Base-by-base conservation (phyloP, 345 rosid species). In the Brassica nigra region DNA sequence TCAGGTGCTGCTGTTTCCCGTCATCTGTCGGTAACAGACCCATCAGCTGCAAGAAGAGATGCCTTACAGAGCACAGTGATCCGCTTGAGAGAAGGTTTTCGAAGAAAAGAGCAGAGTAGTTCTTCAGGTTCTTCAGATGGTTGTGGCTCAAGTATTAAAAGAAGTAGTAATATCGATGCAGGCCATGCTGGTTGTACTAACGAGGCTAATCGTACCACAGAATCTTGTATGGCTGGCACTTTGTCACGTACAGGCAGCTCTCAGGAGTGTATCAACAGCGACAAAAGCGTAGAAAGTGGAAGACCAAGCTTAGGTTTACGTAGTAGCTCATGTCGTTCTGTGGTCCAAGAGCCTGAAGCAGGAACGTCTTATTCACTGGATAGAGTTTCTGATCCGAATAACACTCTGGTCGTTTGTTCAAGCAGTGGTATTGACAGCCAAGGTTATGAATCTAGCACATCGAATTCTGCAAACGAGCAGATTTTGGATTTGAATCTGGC, bases 121-220 rank as follows among this genome's bases (percentile, higher is more conserved):
- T 90, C 99, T 61, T 93, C 99, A 62, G 86, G 98, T 81, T 96
- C 99, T 77, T 96, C 98, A 75, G 99, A 96, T 77, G 99, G 97
- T 71, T 91, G 97, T 87, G 98, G 99, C 63, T 96, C 97, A 79
- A 96, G 98, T 76, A 81, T 92, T 70, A 96, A 96, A 85, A 89
- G 92, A 70, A 93, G 98, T 78, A 90, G 98, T 76, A 93, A 95
- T 58, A 91, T 86, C 14, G 99, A 93, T 84, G 93, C 85, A 55
- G 90, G 94, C 70, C 97, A 88, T 61, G 85, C 86, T 73, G 85
- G 85, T 78, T 88, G 87, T 80, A 70, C 88, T 49, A 83, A 84
- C 39, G 99, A 90, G 81, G 87, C 87, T 81, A 81, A 83, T 82
- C 86, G 83, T 73, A 75, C 86, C 49, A 55, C 77, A 1, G 87